Evolutionary conservation across 768 basidiomycete genomes (phyloP), one percentile per base, ranked within the genome.

Genomic region (Hericium coralloides): DNA sequence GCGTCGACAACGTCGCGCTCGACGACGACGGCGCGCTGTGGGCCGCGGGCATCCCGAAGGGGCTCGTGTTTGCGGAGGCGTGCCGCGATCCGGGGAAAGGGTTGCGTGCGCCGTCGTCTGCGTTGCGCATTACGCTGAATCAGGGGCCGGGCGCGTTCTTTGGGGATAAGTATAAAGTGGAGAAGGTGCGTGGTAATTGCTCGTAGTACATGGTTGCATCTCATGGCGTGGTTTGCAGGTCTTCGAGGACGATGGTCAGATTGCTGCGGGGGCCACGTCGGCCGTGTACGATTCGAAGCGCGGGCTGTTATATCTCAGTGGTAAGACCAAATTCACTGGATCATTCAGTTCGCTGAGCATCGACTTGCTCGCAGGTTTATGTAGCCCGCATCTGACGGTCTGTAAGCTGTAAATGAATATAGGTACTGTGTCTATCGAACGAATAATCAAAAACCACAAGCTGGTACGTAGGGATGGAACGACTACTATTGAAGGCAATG

Each of bases 171-270:
- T 82, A 76, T 61, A 76, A 72, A 31, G 69, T 83, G 15, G 78
- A 82, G 53, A 84, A 79, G 75, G 84, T 82, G 65, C 12, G 43
- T 53, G 20, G 12, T 22, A 38, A 47, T 25, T 1, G 37, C 23
- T 9, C 49, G 12, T 1, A 23, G n/a, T 49, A 12, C n/a, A 15
- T n/a, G 48, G 12, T 14, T 41, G 58, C 38, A 59, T 63, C 41
- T 52, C 49, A 45, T 64, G 2, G 26, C 55, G 45, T 59, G 49
- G 55, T 47, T 47, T 4, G 14, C 59, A 87, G 84, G 73, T 80
- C 10, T 87, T 89, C 57, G 83, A 87, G 66, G 85, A 89, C 66
- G 73, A 82, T 57, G 87, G 88, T 9, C 69, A 65, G 3, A 52
- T 84, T 23, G 78, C 79, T 12, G 79, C 79, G 15, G 82, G 77